These are phyloP conservation scores for Pseudogymnoascus sp. DNA, from an alignment of 2,329 filamentous ascomycete species.

Conservation along the genomic window DNA sequence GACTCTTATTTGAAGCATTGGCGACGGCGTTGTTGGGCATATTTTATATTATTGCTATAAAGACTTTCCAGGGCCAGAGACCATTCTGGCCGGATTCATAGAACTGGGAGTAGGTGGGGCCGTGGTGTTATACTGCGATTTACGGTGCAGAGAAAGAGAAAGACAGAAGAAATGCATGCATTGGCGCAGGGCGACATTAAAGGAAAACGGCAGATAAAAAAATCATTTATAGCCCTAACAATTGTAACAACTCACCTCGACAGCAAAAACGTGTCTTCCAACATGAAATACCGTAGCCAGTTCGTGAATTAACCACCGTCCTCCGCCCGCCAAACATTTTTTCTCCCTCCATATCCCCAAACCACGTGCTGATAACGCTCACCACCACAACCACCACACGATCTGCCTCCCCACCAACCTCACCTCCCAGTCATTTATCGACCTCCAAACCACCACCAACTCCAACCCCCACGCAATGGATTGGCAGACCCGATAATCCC, in stretches of 20 bases:
- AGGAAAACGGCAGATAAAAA: background rate
- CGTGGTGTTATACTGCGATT: background rate
- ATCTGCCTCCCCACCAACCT: background rate
- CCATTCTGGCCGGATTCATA: background rate
- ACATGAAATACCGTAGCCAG: background rate
- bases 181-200: background rate
- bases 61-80: background rate
- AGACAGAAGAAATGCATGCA: background rate
- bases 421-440: background rate
- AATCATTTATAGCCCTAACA: constrained; percentile 2
- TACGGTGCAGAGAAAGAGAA: background rate
- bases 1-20: background rate
- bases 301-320: background rate
- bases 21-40: background rate
- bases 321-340: background rate
- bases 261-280: background rate
- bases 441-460: constrained; percentile 1
- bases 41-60: background rate
- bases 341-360: background rate
- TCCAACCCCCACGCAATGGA: constrained; percentile 4
- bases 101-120: background rate
- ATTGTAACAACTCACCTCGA: constrained; percentile 1
- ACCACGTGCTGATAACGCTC: background rate
- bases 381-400: background rate
- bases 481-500: background rate